Evolutionary conservation across 129 eudicot genomes (phyloP).

Genomic region (Artemisia tridentata): DNA sequence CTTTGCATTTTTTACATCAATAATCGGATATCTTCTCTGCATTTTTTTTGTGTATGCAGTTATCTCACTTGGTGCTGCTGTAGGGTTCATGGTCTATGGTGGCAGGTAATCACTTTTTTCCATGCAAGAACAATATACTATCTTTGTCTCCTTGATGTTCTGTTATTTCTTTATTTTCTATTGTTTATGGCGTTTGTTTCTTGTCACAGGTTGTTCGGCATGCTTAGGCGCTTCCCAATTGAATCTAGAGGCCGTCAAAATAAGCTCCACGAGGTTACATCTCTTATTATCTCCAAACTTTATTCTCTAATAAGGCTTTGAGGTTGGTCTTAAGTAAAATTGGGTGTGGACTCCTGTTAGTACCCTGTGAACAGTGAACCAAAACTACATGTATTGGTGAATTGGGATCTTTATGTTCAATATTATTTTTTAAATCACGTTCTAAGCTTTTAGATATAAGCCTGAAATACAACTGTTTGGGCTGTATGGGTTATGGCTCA

Average conservation of each 20-base stretch:
- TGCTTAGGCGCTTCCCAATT: conserved; percentile 72
- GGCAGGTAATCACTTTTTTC: conserved; percentile 50
- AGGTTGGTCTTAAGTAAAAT: too few species aligned
- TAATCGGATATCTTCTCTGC: background rate
- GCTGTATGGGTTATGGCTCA: too few species aligned
- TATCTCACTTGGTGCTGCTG: conserved; percentile 61
- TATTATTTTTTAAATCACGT: too few species aligned
- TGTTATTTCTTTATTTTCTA: conserved; percentile 1
- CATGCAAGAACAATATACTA: background rate
- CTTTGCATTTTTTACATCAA: background rate
- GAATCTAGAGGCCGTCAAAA: conserved; percentile 78
- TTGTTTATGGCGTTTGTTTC: background rate
- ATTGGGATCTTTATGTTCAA: too few species aligned
- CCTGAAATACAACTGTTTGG: too few species aligned
- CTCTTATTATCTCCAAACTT: background rate
- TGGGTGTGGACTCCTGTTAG: too few species aligned
- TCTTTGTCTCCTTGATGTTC: background rate
- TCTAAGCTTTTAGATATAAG: too few species aligned
- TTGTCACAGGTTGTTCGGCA: conserved; percentile 51
- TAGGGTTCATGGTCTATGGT: conserved; percentile 76
- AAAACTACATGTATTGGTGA: too few species aligned
- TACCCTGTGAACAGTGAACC: too few species aligned
- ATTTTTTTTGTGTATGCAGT: conserved; percentile 41
- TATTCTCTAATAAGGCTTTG: too few species aligned
- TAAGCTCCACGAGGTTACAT: conserved; percentile 65